Evolutionary conservation across 1,284 basidiomycete genomes (phyloP).

Genomic region (Austropuccinia psidii): DNA sequence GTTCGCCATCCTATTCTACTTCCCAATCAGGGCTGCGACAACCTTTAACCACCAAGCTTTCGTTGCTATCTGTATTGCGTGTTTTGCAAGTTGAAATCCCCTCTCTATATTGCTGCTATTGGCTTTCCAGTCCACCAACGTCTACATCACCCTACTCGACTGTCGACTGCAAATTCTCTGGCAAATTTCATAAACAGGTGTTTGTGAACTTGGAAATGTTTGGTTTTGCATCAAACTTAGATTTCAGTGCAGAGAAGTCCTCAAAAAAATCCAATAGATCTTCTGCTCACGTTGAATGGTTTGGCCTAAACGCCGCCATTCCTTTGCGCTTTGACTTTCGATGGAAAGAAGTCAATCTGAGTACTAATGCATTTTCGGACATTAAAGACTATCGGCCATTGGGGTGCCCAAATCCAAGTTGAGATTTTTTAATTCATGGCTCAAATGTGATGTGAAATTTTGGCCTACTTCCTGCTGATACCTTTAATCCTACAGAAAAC

Average conservation of each 20-base stretch:
- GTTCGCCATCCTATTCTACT: not conserved
- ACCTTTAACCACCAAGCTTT: not conserved
- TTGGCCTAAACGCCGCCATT: constrained; percentile 11
- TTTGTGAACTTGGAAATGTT: not conserved
- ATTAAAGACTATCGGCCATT: not conserved
- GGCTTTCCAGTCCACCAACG: not conserved
- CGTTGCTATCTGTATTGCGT: not conserved
- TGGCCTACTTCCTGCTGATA: not conserved
- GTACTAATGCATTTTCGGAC: constrained; percentile 10
- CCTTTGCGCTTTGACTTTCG: constrained; percentile 11
- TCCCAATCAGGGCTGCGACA: not conserved
- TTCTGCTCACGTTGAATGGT: constrained; percentile 33
- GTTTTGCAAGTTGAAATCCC: constrained; percentile 13
- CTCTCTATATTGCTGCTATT: not conserved
- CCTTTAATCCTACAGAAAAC: not conserved
- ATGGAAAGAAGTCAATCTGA: constrained; percentile 27
- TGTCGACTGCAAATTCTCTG: not conserved
- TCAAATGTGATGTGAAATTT: not conserved
- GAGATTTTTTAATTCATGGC: not conserved
- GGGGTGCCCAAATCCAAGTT: not conserved
- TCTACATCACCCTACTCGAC: not conserved
- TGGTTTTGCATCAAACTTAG: constrained; percentile 18
- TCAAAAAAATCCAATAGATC: not conserved
- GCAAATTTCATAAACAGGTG: constrained; percentile 3
- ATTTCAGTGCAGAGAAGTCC: constrained; percentile 27